Evolutionary conservation across 2,329 filamentous ascomycete species (phyloP).

Genomic region (Xylaria sp.): DNA sequence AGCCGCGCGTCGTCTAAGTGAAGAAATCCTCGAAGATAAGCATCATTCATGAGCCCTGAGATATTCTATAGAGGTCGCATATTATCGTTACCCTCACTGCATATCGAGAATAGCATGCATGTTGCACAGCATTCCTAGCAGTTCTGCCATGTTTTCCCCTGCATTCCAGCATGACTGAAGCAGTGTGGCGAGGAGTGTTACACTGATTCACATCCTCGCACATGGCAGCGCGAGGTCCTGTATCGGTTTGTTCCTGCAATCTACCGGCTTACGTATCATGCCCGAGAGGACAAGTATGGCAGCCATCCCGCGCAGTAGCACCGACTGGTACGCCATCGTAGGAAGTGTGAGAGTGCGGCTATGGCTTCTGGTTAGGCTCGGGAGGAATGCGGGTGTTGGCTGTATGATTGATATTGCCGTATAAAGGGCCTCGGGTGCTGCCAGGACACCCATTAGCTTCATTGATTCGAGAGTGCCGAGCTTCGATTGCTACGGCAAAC

Average conservation of each 20-base stretch:
- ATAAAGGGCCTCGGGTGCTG: background rate
- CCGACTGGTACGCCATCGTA: constrained; percentile 10
- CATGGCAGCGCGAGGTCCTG: constrained; percentile 24
- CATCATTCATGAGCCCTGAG: background rate
- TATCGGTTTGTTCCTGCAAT: constrained; percentile 34
- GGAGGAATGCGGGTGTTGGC: constrained; percentile 1
- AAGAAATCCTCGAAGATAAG: background rate
- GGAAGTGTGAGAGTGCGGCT: background rate
- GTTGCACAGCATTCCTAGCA: background rate
- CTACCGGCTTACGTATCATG: constrained; percentile 29
- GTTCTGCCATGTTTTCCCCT: background rate
- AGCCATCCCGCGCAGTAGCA: constrained; percentile 9
- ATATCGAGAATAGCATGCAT: background rate
- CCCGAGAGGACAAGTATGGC: background rate
- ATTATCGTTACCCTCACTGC: background rate
- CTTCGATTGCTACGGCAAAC: background rate
- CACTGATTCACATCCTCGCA: constrained; percentile 21
- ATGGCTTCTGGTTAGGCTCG: constrained; percentile 22
- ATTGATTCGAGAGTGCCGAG: background rate
- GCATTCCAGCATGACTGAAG: background rate
- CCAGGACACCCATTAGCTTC: background rate
- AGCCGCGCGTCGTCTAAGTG: background rate
- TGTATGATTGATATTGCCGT: constrained; percentile 10
- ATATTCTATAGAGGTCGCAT: background rate
- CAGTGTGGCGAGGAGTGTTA: background rate